phyloP scores from a whole-genome alignment of 148 eudicot species.

The Selenicereus undatus region DNA sequence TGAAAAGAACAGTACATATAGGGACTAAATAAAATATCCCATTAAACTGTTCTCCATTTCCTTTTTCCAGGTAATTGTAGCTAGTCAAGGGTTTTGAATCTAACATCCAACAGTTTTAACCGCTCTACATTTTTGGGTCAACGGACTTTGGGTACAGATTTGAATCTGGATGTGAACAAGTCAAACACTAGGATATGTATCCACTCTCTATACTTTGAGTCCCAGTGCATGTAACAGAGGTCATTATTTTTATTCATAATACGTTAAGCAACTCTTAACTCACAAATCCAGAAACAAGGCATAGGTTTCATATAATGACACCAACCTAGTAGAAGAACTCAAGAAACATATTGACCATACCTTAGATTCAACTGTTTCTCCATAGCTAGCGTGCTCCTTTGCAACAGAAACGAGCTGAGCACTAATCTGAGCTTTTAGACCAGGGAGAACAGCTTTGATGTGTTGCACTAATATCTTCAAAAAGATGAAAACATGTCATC shows the following conservation, averaged over 20 bases:
- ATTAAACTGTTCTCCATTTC: no score
- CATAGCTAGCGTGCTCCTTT: conserved; percentile 97
- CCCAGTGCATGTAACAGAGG: background rate
- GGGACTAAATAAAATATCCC: no score
- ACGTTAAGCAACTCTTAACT: background rate
- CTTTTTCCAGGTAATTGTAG: no score
- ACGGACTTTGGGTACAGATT: no score
- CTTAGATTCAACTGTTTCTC: conserved; percentile 91
- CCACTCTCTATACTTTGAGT: no score
- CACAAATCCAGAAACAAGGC: background rate
- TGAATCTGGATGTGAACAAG: background rate
- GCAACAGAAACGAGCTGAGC: conserved; percentile 70
- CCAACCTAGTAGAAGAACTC: background rate
- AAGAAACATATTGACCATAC: conserved; percentile 26
- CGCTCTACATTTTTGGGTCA: no score
- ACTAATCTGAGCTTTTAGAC: conserved; percentile 78
- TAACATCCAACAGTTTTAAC: no score
- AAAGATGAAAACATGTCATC: conserved; percentile 14
- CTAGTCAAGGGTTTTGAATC: no score
- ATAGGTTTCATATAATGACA: background rate
- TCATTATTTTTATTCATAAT: background rate
- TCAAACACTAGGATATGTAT: background rate
- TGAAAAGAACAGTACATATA: no score
- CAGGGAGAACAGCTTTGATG: conserved; percentile 81
- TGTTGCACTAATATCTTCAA: conserved; percentile 85